Conservation (phyloP, 1,284 basidiomycete genomes). For the Tylopilus orsonianus region DNA sequence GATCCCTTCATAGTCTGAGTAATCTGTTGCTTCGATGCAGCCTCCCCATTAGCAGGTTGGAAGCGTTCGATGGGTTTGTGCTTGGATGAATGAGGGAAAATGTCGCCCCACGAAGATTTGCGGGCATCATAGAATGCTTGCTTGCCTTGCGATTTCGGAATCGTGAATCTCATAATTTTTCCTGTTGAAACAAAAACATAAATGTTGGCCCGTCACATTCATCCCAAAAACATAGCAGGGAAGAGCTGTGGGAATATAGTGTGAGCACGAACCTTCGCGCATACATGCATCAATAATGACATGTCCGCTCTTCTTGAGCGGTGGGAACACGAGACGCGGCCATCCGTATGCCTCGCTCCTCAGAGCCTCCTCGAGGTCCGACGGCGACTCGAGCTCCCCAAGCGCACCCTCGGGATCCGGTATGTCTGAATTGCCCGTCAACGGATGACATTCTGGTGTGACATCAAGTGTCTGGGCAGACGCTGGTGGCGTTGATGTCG, state of each 20-base stretch:
- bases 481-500: constrained; percentile 20
- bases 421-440: constrained; percentile 2
- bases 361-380: constrained; percentile 49
- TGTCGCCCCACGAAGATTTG: constrained; percentile 91
- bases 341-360: constrained; percentile 75
- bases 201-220: constrained; percentile 7
- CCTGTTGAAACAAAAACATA: constrained; percentile 50
- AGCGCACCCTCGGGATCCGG: constrained; percentile 4
- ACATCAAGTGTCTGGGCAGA: constrained; percentile 10
- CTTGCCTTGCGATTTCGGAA: constrained; percentile 91
- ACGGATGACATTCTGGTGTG: constrained; percentile 9
- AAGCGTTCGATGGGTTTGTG: constrained; percentile 66
- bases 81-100: constrained; percentile 87
- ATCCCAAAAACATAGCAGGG: constrained; percentile 7
- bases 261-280: constrained; percentile 57
- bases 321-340: constrained; percentile 90
- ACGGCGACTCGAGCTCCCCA: constrained; percentile 19
- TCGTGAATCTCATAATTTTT: constrained; percentile 86
- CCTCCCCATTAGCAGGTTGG: constrained; percentile 39
- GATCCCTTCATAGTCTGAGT: constrained; percentile 34
- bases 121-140: constrained; percentile 95
- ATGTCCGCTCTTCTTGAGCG: constrained; percentile 91
- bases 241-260: constrained; percentile 8
- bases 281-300: constrained; percentile 92
- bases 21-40: constrained; percentile 6